Conservation (phyloP, 805 yeast species). For the Ogataea glucozyma region DNA sequence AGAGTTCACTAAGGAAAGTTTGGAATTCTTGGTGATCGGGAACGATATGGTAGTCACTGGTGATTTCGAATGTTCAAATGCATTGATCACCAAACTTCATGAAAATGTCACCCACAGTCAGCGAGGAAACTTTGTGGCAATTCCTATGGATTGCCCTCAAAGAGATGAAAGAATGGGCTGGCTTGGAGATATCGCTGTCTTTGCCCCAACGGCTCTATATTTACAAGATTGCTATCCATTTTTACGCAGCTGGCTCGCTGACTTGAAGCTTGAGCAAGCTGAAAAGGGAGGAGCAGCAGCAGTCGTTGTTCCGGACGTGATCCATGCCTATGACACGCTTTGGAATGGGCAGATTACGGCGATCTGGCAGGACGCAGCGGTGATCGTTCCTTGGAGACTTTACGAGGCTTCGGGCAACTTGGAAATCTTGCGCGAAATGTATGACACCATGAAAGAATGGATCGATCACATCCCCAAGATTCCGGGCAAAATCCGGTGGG, state of each 20-base stretch:
- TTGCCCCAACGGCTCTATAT: constrained; percentile 28
- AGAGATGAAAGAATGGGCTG: constrained; percentile 33
- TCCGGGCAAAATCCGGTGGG: constrained; percentile 19
- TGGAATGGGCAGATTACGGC: constrained; percentile 21
- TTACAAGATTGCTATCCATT: constrained; percentile 25
- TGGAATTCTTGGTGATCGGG: constrained; percentile 22
- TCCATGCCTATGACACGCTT: constrained; percentile 15
- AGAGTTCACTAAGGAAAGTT: constrained; percentile 15
- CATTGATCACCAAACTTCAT: constrained; percentile 19
- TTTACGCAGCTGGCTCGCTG: constrained; percentile 25
- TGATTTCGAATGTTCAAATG: constrained; percentile 24
- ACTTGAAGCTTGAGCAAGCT: constrained; percentile 25
- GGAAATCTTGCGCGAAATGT: constrained; percentile 14
- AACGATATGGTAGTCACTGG: constrained; percentile 23
- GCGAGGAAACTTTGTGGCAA: constrained; percentile 28
- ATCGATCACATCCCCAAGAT: constrained; percentile 19
- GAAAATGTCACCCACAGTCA: constrained; percentile 24
- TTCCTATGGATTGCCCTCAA: constrained; percentile 33
- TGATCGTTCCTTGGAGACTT: constrained; percentile 23
- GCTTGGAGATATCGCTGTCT: constrained; percentile 31
- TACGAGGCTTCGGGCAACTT: constrained; percentile 15
- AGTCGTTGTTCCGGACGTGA: constrained; percentile 26
- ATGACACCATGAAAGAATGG: constrained; percentile 19
- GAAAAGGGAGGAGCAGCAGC: constrained; percentile 22
- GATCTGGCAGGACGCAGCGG: constrained; percentile 30